Conservation (phyloP, 2,329 filamentous ascomycete genomes). For the Westerdykella ornata region DNA sequence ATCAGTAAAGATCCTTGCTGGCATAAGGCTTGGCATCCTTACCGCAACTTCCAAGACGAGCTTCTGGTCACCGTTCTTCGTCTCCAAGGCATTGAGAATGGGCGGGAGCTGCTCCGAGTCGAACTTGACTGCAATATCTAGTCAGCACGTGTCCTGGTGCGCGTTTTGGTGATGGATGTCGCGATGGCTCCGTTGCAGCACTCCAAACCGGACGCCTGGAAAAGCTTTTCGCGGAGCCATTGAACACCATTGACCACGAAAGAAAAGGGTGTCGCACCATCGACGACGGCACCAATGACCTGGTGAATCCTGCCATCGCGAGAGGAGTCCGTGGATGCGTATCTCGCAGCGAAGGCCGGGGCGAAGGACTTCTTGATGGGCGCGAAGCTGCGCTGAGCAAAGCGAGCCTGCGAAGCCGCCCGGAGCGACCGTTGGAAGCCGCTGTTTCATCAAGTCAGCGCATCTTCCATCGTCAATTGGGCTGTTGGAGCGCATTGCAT, state of each 20-base stretch:
- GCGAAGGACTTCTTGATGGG: constrained; percentile 53
- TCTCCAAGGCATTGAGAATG: constrained; percentile 95
- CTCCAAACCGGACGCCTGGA: constrained; percentile 13
- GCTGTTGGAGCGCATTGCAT: constrained; percentile 25
- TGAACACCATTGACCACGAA: background rate
- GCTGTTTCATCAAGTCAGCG: constrained; percentile 46
- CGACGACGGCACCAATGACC: constrained; percentile 77
- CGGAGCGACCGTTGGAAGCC: constrained; percentile 60
- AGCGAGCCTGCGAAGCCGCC: constrained; percentile 52
- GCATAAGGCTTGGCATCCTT: constrained; percentile 43
- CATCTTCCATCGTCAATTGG: constrained; percentile 36
- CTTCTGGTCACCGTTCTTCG: constrained; percentile 86
- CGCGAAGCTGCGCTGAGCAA: constrained; percentile 40
- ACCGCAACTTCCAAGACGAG: constrained; percentile 94
- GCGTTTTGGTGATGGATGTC: constrained; percentile 11
- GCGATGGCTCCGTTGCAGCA: constrained; percentile 19
- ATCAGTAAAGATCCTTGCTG: constrained; percentile 22
- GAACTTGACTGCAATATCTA: constrained; percentile 74
- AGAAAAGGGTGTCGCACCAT: constrained; percentile 54
- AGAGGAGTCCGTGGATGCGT: constrained; percentile 53
- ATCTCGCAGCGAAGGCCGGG: constrained; percentile 55
- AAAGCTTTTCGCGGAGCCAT: constrained; percentile 40
- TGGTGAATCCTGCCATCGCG: constrained; percentile 45
- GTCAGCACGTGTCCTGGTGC: constrained; percentile 30
- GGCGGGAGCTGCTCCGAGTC: constrained; percentile 85